Evolutionary conservation across 2,329 filamentous ascomycete genomes (phyloP).

Genomic region (Arthrobotrys sphaeroides): DNA sequence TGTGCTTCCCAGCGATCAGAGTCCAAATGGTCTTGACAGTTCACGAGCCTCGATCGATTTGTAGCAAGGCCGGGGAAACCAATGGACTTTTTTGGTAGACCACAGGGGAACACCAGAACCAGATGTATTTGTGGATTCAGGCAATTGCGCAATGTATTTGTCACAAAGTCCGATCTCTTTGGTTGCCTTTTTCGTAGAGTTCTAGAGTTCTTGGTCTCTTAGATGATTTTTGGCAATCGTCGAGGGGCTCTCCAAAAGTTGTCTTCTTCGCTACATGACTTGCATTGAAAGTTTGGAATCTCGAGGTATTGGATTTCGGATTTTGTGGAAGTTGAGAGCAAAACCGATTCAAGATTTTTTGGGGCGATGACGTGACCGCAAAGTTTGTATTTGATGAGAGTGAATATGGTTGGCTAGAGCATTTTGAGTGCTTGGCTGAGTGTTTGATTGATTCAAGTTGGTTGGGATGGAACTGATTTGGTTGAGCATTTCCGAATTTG

Average conservation of each 20-base stretch:
- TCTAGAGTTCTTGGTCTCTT: not conserved
- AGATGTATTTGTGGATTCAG: no score
- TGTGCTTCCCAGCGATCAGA: no score
- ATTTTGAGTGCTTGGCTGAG: not conserved
- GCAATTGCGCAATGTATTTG: no score
- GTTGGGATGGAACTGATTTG: not conserved
- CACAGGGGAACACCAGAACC: no score
- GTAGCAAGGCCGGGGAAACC: no score
- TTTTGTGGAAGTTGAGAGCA: not conserved
- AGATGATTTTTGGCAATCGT: not conserved
- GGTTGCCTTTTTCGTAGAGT: slow-evolving; percentile 1
- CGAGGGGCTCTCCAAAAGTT: slow-evolving; percentile 37
- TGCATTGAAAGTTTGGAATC: slow-evolving; percentile 6
- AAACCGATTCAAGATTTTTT: not conserved
- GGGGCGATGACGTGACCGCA: slow-evolving; percentile 38
- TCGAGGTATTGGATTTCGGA: slow-evolving; percentile 13
- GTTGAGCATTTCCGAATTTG: not conserved
- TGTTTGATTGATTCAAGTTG: not conserved
- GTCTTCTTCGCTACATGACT: slow-evolving; percentile 31
- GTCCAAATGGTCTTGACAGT: no score
- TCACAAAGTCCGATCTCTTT: not conserved
- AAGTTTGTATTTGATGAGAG: slow-evolving; percentile 16
- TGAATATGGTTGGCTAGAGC: slow-evolving; percentile 5
- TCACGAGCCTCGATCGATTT: no score
- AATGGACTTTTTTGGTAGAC: no score